Conservation (phyloP, 176 grass and related monocot genomes). For the Luzula sylvatica region DNA sequence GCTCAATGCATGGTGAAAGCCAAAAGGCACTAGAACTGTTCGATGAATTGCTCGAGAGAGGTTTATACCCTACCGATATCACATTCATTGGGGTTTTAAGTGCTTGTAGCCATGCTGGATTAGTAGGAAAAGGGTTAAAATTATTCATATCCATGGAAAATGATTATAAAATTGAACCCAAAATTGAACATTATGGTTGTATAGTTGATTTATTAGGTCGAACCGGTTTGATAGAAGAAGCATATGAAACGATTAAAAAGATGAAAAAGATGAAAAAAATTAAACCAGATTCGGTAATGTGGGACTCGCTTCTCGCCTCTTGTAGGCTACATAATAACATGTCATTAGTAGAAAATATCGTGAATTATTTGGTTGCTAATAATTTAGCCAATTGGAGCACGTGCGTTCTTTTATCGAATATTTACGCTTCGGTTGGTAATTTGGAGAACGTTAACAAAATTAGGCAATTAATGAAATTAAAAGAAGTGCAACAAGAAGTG, state of each 20-base stretch:
- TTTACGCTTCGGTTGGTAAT: slow-evolving; percentile 61
- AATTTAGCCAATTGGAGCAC: slow-evolving; percentile 65
- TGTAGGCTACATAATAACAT: slow-evolving; percentile 72
- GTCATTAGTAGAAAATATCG: slow-evolving; percentile 52
- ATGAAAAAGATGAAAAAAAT: slow-evolving; percentile 47
- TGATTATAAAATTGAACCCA: slow-evolving; percentile 56
- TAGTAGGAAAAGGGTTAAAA: slow-evolving; percentile 38
- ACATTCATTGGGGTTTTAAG: slow-evolving; percentile 82
- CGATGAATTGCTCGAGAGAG: slow-evolving; percentile 12
- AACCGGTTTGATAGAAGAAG: slow-evolving; percentile 54
- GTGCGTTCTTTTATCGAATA: slow-evolving; percentile 73
- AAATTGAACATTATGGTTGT: slow-evolving; percentile 94
- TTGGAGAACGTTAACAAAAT: slow-evolving; percentile 47
- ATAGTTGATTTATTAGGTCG: slow-evolving; percentile 73
- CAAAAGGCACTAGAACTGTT: slow-evolving; percentile 42
- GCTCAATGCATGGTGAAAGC: slow-evolving; percentile 67
- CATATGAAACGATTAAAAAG: slow-evolving; percentile 51
- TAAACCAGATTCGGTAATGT: slow-evolving; percentile 44
- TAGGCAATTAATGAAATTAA: slow-evolving; percentile 71
- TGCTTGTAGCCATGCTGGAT: slow-evolving; percentile 75
- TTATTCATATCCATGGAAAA: slow-evolving; percentile 39
- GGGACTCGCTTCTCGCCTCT: slow-evolving; percentile 59
- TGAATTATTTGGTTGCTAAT: slow-evolving; percentile 43
- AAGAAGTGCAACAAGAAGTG: slow-evolving; percentile 57
- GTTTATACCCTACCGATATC: slow-evolving; percentile 57